phyloP scores from a whole-genome alignment of 1,284 basidiomycete genomes.

The Inonotus hispidus region DNA sequence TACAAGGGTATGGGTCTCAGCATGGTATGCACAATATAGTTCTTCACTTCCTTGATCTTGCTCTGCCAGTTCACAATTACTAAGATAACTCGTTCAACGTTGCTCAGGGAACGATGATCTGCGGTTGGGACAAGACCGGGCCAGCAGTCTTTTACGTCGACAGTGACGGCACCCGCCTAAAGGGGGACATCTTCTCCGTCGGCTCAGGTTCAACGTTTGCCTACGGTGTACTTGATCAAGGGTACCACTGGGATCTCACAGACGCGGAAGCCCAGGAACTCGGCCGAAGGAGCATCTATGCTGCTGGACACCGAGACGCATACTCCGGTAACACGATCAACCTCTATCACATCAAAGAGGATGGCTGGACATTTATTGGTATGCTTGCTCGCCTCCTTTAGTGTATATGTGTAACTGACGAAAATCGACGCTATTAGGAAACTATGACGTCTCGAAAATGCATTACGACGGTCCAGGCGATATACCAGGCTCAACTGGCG shows the following conservation, averaged over 20 bases:
- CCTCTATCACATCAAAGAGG: constrained; percentile 91
- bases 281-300: constrained; percentile 92
- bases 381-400: constrained; percentile 25
- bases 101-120: constrained; percentile 94
- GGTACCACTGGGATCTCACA: constrained; percentile 90
- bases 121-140: constrained; percentile 99
- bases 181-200: constrained; percentile 96
- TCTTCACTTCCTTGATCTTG: neutral
- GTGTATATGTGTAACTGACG: neutral
- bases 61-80: neutral
- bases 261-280: constrained; percentile 96
- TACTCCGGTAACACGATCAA: constrained; percentile 98
- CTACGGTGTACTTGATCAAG: constrained; percentile 97
- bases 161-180: constrained; percentile 92
- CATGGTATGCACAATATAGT: constrained; percentile 61
- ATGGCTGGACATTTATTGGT: constrained; percentile 94
- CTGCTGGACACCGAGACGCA: constrained; percentile 95
- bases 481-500: constrained; percentile 48
- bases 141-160: constrained; percentile 99
- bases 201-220: constrained; percentile 98
- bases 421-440: constrained; percentile 43
- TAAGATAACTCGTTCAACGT: neutral
- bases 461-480: constrained; percentile 80
- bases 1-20: constrained; percentile 99
- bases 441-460: constrained; percentile 75